These are phyloP conservation scores for Emiliania huxleyi DNA, from an alignment of 78 protist species.

Conservation along the genomic window DNA sequence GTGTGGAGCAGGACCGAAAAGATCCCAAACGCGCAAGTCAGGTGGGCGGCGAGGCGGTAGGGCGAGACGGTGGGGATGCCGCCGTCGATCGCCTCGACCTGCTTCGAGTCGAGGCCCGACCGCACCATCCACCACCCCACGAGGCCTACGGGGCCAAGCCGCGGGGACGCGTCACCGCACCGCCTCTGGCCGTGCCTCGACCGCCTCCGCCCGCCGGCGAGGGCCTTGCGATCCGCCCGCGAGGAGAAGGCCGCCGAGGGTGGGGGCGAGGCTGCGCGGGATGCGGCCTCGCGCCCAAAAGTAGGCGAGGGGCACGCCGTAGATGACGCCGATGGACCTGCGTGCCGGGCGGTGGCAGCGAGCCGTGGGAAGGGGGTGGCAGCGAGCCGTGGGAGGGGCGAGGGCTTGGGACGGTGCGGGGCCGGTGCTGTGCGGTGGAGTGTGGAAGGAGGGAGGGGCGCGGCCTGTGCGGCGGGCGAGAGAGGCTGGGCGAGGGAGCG, in stretches of 20 bases:
- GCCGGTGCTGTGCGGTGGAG: too few relatives aligned
- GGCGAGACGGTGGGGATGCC: constrained; percentile 79
- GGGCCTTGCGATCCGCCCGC: constrained; percentile 53
- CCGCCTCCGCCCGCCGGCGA: too few relatives aligned
- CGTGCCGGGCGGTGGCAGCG: too few relatives aligned
- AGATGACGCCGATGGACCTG: constrained; percentile 79
- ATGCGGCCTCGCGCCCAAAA: constrained; percentile 59
- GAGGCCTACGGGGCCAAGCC: constrained; percentile 64
- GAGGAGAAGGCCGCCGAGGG: not conserved
- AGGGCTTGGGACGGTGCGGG: too few relatives aligned
- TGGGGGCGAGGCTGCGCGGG: not conserved
- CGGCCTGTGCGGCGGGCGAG: too few relatives aligned
- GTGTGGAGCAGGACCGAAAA: constrained; percentile 23
- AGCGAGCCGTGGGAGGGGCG: too few relatives aligned
- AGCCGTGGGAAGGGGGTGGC: too few relatives aligned
- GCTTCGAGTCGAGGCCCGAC: constrained; percentile 78
- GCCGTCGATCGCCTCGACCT: not conserved
- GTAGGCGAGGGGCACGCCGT: constrained; percentile 67
- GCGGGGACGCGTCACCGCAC: too few relatives aligned
- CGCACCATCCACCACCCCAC: constrained; percentile 95
- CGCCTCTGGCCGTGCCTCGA: too few relatives aligned
- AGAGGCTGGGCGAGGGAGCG: too few relatives aligned
- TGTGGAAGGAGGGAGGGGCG: too few relatives aligned
- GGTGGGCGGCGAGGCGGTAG: constrained; percentile 87
- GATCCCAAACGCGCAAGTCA: constrained; percentile 78